Evolutionary conservation across 306 rosid species (phyloP).

Genomic region (Aeschynomene evenia): DNA sequence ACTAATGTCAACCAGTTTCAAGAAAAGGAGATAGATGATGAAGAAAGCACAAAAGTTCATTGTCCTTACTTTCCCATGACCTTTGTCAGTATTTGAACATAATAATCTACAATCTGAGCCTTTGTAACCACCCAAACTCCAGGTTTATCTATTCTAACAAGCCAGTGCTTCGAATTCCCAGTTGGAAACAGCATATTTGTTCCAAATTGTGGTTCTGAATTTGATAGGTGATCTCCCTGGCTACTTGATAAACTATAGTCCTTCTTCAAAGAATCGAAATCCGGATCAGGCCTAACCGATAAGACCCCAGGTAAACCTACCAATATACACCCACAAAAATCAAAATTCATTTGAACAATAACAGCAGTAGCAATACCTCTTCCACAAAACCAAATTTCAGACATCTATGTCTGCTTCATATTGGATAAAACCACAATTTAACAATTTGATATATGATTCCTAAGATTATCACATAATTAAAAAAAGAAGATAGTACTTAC

Average conservation of each 20-base stretch:
- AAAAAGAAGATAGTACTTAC: conserved; percentile 39
- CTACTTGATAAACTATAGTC: conserved; percentile 47
- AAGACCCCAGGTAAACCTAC: conserved; percentile 67
- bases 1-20: conserved; percentile 16
- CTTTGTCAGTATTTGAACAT: conserved; percentile 73
- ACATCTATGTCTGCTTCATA: background rate
- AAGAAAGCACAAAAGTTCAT: conserved; percentile 5
- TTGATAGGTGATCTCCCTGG: conserved; percentile 14
- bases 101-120: conserved; percentile 87
- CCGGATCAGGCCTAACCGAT: conserved; percentile 59
- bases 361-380: background rate
- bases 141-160: conserved; percentile 75
- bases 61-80: conserved; percentile 73
- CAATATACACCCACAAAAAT: conserved; percentile 14
- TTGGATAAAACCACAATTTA: background rate
- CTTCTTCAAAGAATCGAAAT: conserved; percentile 47
- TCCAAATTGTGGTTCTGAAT: conserved; percentile 26
- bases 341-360: background rate
- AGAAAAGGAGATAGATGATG: conserved; percentile 10
- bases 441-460: background rate
- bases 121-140: conserved; percentile 79
- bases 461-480: conserved; percentile 4
- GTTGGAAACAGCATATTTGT: conserved; percentile 52
- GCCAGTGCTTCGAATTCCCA: conserved; percentile 77
- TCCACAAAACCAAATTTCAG: conserved; percentile 6